These are phyloP conservation scores for Lichtheimia ornata DNA, from an alignment of 371 early-diverging fungal genomes.

Conservation along the genomic window DNA sequence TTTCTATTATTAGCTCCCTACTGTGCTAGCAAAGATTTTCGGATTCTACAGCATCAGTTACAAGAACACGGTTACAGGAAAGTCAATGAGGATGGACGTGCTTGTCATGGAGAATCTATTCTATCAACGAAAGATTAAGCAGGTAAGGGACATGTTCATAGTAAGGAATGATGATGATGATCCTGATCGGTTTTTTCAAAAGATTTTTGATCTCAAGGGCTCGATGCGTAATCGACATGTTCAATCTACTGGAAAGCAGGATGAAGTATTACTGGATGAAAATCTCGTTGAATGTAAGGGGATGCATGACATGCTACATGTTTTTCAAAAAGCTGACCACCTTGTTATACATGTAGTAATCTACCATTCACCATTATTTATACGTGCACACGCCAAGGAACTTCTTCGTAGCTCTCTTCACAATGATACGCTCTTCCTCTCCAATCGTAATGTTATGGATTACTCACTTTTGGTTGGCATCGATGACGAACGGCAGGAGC, in stretches of 20 bases:
- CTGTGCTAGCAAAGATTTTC: constrained; percentile 92
- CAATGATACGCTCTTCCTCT: constrained; percentile 92
- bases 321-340: not conserved
- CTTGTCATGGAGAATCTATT: constrained; percentile 97
- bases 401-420: constrained; percentile 79
- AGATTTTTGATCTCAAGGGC: constrained; percentile 95
- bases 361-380: constrained; percentile 86
- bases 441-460: constrained; percentile 93
- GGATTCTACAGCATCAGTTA: constrained; percentile 91
- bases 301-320: too few relatives aligned
- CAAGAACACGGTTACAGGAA: constrained; percentile 82
- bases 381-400: constrained; percentile 88
- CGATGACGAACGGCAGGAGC: constrained; percentile 80
- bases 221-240: constrained; percentile 95
- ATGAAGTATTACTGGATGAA: constrained; percentile 92
- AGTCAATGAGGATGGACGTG: constrained; percentile 86
- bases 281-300: constrained; percentile 83
- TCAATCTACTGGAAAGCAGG: constrained; percentile 82
- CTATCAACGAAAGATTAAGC: constrained; percentile 77
- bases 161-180: not conserved
- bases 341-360: constrained; percentile 56
- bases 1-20: constrained; percentile 61
- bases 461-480: constrained; percentile 95
- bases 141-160: constrained; percentile 35
- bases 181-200: not conserved